These are phyloP conservation scores for Porogramme epimiltina DNA, from an alignment of 1,284 basidiomycete species.

Conservation along the genomic window DNA sequence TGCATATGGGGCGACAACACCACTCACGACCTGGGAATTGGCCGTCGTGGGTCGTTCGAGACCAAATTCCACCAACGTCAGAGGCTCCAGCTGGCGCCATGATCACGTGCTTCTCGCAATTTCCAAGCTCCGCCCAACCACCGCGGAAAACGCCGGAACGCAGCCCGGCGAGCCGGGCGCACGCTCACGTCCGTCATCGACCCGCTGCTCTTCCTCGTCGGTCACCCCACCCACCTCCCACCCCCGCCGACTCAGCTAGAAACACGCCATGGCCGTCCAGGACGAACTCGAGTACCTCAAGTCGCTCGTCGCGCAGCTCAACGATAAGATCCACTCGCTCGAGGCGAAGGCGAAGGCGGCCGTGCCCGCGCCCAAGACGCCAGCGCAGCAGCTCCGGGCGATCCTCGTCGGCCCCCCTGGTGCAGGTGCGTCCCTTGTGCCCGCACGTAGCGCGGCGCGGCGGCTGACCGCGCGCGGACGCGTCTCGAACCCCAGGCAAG, in stretches of 20 bases:
- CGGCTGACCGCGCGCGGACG: not conserved
- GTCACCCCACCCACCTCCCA: slow-evolving; percentile 6
- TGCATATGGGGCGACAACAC: too few relatives aligned
- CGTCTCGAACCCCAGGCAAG: slow-evolving; percentile 65
- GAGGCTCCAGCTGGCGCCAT: too few relatives aligned
- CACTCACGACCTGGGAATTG: too few relatives aligned
- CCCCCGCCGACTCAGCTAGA: slow-evolving; percentile 5
- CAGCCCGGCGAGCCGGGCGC: slow-evolving; percentile 1
- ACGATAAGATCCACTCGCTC: slow-evolving; percentile 75
- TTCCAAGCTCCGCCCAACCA: slow-evolving; percentile 14
- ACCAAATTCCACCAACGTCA: too few relatives aligned
- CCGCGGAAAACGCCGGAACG: slow-evolving; percentile 15
- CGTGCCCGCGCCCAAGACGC: slow-evolving; percentile 52
- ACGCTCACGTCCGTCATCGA: slow-evolving; percentile 9
- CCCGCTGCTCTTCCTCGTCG: slow-evolving; percentile 9
- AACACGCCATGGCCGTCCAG: slow-evolving; percentile 52
- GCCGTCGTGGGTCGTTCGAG: too few relatives aligned
- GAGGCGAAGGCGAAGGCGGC: slow-evolving; percentile 64
- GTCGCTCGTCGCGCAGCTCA: slow-evolving; percentile 79
- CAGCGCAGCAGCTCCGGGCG: slow-evolving; percentile 82
- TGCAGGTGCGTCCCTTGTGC: slow-evolving; percentile 66
- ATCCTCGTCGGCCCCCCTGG: slow-evolving; percentile 97
- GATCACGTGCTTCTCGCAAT: too few relatives aligned
- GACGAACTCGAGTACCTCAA: slow-evolving; percentile 91
- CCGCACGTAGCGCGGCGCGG: not conserved